Conservation (phyloP, 2,329 filamentous ascomycete genomes). For the Corniculantispora saksenae region DNA sequence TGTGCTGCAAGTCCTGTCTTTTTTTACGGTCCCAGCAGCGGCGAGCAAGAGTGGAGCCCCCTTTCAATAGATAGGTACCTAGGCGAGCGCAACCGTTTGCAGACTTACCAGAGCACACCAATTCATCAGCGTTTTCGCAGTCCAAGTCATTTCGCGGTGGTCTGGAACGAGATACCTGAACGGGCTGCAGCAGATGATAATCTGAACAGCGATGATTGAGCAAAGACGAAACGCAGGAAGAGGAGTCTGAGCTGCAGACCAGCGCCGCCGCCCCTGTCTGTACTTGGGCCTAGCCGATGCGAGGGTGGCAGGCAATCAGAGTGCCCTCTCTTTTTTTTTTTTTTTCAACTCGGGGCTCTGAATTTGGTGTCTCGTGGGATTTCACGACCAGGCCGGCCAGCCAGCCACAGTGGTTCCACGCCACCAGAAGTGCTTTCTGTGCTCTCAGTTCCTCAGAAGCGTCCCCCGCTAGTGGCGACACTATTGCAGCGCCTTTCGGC, state of each 20-base stretch:
- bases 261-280: neutral
- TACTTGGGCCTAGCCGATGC: neutral
- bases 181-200: neutral
- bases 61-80: conserved; percentile 24
- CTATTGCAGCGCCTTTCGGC: neutral
- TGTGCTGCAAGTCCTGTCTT: too few species aligned
- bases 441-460: neutral
- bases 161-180: too few species aligned
- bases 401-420: neutral
- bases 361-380: neutral
- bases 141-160: neutral
- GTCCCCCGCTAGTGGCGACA: neutral
- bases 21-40: too few species aligned
- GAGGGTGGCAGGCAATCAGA: too few species aligned
- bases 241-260: neutral
- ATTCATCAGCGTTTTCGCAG: neutral
- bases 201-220: neutral
- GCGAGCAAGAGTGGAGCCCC: neutral
- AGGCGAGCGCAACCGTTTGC: neutral
- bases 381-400: neutral
- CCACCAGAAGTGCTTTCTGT: neutral
- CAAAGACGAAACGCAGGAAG: too few species aligned
- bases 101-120: neutral
- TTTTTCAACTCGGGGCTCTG: neutral
- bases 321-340: too few species aligned